phyloP scores from a whole-genome alignment of 352 stramenopile genomes.

The Globisporangium takayamanum region DNA sequence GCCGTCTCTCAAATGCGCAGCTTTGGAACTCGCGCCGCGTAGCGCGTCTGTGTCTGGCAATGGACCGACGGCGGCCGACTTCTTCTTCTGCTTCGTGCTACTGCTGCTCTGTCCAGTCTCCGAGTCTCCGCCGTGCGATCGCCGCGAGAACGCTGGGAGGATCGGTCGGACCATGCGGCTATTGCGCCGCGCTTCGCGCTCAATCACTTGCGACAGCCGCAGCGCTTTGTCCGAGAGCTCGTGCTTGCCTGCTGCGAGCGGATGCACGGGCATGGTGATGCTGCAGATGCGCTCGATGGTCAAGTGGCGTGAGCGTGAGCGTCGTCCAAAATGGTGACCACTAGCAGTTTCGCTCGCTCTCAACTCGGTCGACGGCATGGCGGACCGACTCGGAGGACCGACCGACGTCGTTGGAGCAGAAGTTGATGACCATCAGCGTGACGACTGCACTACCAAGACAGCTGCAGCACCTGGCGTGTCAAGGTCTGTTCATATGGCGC shows the following conservation, averaged over 20 bases:
- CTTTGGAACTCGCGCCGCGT: background rate
- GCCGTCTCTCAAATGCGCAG: background rate
- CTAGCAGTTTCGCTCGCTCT: too few relatives aligned
- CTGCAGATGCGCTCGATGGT: too few relatives aligned
- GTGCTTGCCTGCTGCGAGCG: background rate
- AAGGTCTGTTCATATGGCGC: too few relatives aligned
- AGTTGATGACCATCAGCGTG: too few relatives aligned
- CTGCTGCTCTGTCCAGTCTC: conserved; percentile 6
- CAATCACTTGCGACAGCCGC: conserved; percentile 59
- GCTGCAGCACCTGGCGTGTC: too few relatives aligned
- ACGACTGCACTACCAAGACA: too few relatives aligned
- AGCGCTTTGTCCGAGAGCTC: conserved; percentile 55
- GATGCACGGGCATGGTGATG: background rate
- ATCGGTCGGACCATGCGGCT: conserved; percentile 26
- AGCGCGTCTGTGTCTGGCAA: background rate
- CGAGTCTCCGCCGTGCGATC: background rate
- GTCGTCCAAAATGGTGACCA: too few relatives aligned
- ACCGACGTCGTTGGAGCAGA: too few relatives aligned
- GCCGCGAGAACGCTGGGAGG: conserved; percentile 23
- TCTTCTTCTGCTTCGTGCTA: conserved; percentile 11
- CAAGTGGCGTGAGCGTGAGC: too few relatives aligned
- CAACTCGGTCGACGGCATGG: too few relatives aligned
- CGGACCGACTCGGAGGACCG: too few relatives aligned
- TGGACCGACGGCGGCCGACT: conserved; percentile 1
- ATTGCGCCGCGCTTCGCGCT: conserved; percentile 44